These are phyloP conservation scores for Boeremia lycopersici DNA, from an alignment of 2,329 filamentous ascomycete species.

Conservation along the genomic window DNA sequence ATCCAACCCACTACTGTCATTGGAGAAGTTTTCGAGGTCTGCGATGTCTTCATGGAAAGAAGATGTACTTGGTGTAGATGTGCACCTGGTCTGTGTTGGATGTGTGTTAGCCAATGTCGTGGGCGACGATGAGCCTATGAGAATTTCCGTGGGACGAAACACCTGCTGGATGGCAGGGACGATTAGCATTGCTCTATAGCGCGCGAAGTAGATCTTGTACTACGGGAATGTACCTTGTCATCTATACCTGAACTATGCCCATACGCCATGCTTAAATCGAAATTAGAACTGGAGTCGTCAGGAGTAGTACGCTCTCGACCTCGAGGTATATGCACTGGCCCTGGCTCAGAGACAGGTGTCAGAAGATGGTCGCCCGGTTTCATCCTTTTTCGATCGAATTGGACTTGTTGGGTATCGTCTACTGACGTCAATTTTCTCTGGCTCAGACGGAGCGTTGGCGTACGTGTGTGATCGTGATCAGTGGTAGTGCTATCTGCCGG, in stretches of 20 bases:
- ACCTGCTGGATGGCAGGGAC: background rate
- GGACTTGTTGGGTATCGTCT: background rate
- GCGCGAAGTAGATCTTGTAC: background rate
- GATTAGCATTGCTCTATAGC: background rate
- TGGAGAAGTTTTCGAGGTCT: background rate
- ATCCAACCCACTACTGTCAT: background rate
- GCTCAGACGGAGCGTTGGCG: too few species aligned
- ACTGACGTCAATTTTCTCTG: background rate
- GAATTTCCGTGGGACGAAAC: background rate
- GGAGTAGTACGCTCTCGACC: background rate
- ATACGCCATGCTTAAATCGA: too few species aligned
- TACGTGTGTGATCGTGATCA: too few species aligned
- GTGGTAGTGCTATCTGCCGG: too few species aligned
- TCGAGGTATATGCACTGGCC: background rate
- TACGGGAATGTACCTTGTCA: background rate
- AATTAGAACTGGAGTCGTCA: too few species aligned
- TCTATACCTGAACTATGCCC: too few species aligned
- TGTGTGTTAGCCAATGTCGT: background rate
- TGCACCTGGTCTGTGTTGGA: background rate
- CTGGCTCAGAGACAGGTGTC: background rate
- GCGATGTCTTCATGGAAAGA: background rate
- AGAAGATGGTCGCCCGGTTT: background rate
- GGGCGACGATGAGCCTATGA: background rate
- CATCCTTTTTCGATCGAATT: background rate
- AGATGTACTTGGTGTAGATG: background rate